Evolutionary conservation across 2,329 filamentous ascomycete species (phyloP), one percentile per base, ranked within the genome.

Genomic region (Neofusicoccum kwambonambiense): DNA sequence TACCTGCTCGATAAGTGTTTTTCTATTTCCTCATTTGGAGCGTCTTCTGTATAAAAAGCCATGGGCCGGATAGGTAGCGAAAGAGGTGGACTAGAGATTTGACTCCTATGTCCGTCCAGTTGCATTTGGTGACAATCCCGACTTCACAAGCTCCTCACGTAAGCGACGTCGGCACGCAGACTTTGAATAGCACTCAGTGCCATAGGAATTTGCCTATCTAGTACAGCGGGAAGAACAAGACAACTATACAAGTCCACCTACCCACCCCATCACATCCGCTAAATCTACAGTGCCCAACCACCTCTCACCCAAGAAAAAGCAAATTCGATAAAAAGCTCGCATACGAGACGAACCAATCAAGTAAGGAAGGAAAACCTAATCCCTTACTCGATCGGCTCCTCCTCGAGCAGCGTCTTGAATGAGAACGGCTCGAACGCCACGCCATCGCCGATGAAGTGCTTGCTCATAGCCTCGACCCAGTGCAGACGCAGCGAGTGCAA

Each of bases 391-490:
- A 79, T 74, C 22, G 77, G 76, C 64, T 95, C 91, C 76, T 97
- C 93, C 78, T 97, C 93, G 70, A 97, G 79, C 75, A 96, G 80
- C 41, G 86, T 83, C 80, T 89, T 88, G 78, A 97, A 97, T 68
- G 90, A 95, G 76, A 97, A 97, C 4, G 93, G 93, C 74, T 89
- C 84, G 78, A 97, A 97, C 1, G 92, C 84, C 78, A 93, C 73
- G 67, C 93, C 93, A 66, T 91, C 90, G 73, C 95, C 95, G 76
- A 96, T 89, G 78, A 96, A 96, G 83, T 96, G 94, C 83, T 97
- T 97, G 81, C 92, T 96, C 88, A 97, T 97, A 17, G 93, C 94
- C 79, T 97, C 94, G 68, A 97, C 93, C 93, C 93, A 97, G 72
- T 96, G 93, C 74, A 97, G 82, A 83, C 93, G 87, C 71, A 97